Base-by-base conservation (phyloP, 805 yeast species). In the Candida ovalis region DNA sequence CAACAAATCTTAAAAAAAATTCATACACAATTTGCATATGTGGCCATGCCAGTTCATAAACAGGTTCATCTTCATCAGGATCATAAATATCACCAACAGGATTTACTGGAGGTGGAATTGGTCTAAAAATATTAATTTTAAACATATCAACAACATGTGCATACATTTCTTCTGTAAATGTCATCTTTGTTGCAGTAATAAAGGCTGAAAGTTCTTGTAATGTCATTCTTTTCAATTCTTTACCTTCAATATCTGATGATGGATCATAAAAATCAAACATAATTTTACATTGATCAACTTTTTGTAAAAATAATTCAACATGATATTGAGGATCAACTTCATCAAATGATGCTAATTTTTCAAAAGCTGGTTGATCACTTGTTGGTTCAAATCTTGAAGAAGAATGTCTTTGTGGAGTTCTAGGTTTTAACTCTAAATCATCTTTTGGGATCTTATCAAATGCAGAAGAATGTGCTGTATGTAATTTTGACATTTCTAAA, bases 11-110 rank as follows among this genome's bases (percentile, higher is more conserved):
- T 51, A 94, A 72, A 64, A 94, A 92, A 61, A 94, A 89, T 67
- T 94, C 98, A 71, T 94, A 94, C 28, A 91, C 96, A 39, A 90
- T 79, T 68, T 89, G 96, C 98, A 94, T 94, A 66, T 94, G 99
- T 12, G 98, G 96, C 99, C 99, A 94, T 9, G 97, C 91, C 54
- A 92, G 80, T 66, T 94, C 98, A 59, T 83, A 82, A 35, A 94
- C 96, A 2, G 98, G 98, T 69, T 94, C 99, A 71, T 94, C 99
- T 70, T 94, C 99, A 69, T 94, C 99, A 1, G 99, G 99, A 61
- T 94, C 99, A 67, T 80, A 94, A 36, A 92, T 80, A 55, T 94
- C 99, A 35, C 99, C 99, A 41, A 91, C 79, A 4, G 98, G 98
- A 65, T 94, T 94, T 33, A 91, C 96, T 1, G 98, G 97, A 1